phyloP scores from a whole-genome alignment of 2,329 filamentous ascomycete genomes.

The Botryotinia calthae region DNA sequence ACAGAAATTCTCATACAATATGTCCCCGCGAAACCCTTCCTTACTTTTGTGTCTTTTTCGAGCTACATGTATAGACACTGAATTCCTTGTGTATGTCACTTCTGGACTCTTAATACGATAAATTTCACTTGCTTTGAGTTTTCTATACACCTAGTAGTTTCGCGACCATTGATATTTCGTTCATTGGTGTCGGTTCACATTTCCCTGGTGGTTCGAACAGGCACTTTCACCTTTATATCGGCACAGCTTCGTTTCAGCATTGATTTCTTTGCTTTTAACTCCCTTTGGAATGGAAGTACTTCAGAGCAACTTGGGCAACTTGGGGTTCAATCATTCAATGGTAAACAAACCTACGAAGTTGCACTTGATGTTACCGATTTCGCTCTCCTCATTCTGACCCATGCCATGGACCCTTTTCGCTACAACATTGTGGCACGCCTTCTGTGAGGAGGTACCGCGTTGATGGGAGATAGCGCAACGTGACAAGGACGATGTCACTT shows the following conservation, averaged over 20 bases:
- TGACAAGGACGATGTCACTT: neutral
- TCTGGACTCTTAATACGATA: neutral
- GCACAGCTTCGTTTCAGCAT: neutral
- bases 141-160: neutral
- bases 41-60: neutral
- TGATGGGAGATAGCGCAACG: neutral
- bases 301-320: neutral
- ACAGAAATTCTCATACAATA: neutral
- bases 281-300: neutral
- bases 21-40: neutral
- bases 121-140: neutral
- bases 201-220: neutral
- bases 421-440: neutral
- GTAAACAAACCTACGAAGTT: neutral
- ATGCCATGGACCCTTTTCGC: neutral
- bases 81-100: neutral
- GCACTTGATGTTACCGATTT: neutral
- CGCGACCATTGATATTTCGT: neutral
- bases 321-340: neutral
- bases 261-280: neutral
- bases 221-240: neutral
- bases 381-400: neutral
- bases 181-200: neutral
- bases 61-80: neutral
- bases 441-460: rapidly evolving